Conservation (phyloP, 1,284 basidiomycete genomes). For the Takashimella tepidaria region DNA sequence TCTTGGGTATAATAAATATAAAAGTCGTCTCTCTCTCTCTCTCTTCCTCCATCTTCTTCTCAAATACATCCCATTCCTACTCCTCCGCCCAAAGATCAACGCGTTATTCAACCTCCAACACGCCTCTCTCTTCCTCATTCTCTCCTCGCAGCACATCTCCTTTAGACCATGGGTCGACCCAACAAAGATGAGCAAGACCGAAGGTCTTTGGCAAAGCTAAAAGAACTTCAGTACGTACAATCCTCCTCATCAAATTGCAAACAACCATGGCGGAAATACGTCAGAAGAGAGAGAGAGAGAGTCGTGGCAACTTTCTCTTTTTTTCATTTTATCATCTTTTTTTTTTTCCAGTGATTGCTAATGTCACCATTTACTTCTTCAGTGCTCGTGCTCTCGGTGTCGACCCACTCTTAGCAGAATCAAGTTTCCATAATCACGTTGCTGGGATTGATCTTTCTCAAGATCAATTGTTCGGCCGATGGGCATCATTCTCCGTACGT, state of each 20-base stretch:
- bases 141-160: neutral
- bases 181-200: neutral
- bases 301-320: too few species aligned
- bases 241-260: too few species aligned
- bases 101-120: too few species aligned
- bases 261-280: too few species aligned
- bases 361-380: too few species aligned
- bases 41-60: neutral
- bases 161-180: neutral
- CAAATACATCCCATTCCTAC: too few species aligned
- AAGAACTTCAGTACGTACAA: neutral
- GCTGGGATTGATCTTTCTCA: neutral
- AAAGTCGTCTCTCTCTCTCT: neutral
- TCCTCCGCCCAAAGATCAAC: too few species aligned
- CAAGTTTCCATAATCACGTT: neutral
- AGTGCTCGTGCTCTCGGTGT: neutral
- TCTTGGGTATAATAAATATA: too few species aligned
- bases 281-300: too few species aligned
- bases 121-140: neutral
- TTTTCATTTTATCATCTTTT: too few species aligned
- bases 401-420: neutral
- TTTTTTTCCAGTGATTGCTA: neutral
- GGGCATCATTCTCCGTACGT: neutral
- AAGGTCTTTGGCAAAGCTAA: neutral
- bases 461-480: neutral